Conservation (phyloP, 2,329 filamentous ascomycete genomes). For the Lecanicillium sp. region DNA sequence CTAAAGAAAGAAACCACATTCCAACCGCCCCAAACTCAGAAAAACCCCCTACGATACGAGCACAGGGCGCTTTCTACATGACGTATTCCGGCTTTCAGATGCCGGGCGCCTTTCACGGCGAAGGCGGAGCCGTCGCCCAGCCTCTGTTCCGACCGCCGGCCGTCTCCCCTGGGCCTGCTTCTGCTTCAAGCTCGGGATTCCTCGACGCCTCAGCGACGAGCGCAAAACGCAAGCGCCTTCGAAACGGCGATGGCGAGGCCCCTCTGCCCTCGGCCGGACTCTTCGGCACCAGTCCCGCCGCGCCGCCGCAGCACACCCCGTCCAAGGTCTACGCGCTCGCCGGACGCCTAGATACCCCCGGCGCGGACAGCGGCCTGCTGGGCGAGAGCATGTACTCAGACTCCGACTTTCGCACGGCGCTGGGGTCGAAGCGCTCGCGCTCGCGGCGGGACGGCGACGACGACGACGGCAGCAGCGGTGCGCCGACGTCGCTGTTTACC, state of each 20-base stretch:
- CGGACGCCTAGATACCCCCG: constrained; percentile 45
- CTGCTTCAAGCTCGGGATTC: constrained; percentile 28
- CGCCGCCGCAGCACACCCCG: constrained; percentile 14
- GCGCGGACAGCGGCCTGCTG: constrained; percentile 27
- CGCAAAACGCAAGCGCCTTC: constrained; percentile 39
- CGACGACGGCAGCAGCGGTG: constrained; percentile 19
- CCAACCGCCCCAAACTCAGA: too few relatives aligned
- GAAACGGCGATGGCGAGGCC: constrained; percentile 15
- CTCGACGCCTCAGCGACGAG: constrained; percentile 20
- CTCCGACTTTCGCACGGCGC: constrained; percentile 43
- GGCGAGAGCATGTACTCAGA: constrained; percentile 52
- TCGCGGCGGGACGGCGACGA: constrained; percentile 26
- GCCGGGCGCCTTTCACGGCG: constrained; percentile 21
- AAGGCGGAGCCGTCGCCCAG: constrained; percentile 17
- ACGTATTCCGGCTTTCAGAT: constrained; percentile 25
- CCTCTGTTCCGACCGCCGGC: constrained; percentile 40
- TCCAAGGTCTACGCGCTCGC: constrained; percentile 38
- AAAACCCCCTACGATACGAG: too few relatives aligned
- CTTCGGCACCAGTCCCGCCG: constrained; percentile 10
- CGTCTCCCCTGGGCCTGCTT: constrained; percentile 30
- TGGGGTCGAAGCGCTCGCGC: constrained; percentile 38
- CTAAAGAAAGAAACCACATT: too few relatives aligned
- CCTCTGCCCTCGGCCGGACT: constrained; percentile 9
- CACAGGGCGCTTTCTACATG: constrained; percentile 17
- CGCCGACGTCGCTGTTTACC: constrained; percentile 22